Conservation (phyloP, 1,284 basidiomycete species). For the Cutaneotrichosporon sp. region DNA sequence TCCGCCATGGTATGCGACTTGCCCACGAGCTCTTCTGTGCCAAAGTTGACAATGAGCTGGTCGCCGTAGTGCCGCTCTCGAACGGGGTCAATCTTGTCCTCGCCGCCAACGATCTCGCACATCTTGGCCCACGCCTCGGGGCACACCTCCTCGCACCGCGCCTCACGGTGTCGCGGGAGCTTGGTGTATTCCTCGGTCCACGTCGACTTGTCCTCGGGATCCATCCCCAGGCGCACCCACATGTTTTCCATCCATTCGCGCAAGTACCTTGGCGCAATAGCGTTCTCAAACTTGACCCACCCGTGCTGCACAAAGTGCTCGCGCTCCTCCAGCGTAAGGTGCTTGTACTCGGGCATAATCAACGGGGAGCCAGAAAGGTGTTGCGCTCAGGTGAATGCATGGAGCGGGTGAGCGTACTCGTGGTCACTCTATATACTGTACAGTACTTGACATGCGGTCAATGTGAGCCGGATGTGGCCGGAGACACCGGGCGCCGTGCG, state of each 20-base stretch:
- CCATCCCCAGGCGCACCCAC: slow-evolving; percentile 35
- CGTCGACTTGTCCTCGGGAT: slow-evolving; percentile 36
- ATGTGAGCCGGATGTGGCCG: no score
- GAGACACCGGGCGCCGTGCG: no score
- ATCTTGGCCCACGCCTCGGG: slow-evolving; percentile 33
- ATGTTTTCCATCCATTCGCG: slow-evolving; percentile 27
- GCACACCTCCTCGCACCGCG: slow-evolving; percentile 24
- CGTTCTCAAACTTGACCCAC: slow-evolving; percentile 30
- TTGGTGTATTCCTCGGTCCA: slow-evolving; percentile 35
- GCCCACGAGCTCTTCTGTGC: slow-evolving; percentile 15
- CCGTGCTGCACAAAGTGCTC: slow-evolving; percentile 34
- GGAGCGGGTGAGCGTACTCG: no score
- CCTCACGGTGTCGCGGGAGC: slow-evolving; percentile 31
- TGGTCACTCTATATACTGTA: no score
- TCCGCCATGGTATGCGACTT: slow-evolving; percentile 7
- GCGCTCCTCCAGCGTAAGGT: slow-evolving; percentile 22
- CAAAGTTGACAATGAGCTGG: slow-evolving; percentile 37
- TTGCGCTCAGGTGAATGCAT: no score
- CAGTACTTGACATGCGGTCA: no score
- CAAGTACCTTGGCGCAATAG: slow-evolving; percentile 26
- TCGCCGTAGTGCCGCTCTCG: slow-evolving; percentile 32
- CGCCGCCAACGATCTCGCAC: slow-evolving; percentile 32
- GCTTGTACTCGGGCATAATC: slow-evolving; percentile 16
- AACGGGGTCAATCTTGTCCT: slow-evolving; percentile 28
- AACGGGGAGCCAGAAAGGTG: no score